Evolutionary conservation across 768 basidiomycete species (phyloP).

Genomic region (Boletus coccyginus): DNA sequence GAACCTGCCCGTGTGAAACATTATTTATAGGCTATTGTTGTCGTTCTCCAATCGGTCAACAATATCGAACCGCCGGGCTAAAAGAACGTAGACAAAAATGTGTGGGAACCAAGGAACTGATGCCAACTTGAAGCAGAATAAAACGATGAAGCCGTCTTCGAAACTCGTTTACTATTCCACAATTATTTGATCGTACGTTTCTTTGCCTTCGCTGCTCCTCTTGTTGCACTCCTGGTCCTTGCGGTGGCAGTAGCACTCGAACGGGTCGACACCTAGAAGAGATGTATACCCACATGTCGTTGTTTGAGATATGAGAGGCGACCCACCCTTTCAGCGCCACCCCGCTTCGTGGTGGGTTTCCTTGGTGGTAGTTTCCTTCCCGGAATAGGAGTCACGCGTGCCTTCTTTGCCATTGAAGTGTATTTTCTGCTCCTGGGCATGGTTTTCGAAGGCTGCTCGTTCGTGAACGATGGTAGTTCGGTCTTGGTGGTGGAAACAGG

Average conservation of each 20-base stretch:
- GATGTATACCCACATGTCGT: neutral
- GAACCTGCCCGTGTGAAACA: neutral
- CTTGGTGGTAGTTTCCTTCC: conserved; percentile 8
- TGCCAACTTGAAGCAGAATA: neutral
- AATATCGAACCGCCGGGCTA: conserved; percentile 4
- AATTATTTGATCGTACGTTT: neutral
- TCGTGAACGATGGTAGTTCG: neutral
- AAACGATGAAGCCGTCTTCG: neutral
- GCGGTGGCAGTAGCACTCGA: neutral
- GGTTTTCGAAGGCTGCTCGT: conserved; percentile 2
- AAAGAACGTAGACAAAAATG: neutral
- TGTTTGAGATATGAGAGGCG: neutral
- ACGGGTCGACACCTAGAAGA: conserved; percentile 2
- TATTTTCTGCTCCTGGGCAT: conserved; percentile 17
- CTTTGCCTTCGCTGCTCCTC: neutral
- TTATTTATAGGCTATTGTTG: neutral
- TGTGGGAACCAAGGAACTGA: neutral
- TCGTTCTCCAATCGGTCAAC: neutral
- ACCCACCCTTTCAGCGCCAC: conserved; percentile 11
- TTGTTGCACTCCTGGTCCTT: conserved; percentile 1
- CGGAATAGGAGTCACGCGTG: conserved; percentile 7
- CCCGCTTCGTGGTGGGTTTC: conserved; percentile 1
- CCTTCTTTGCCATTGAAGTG: conserved; percentile 25
- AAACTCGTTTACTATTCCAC: neutral
- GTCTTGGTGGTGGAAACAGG: neutral